These are phyloP conservation scores for Capsella rubella DNA, from an alignment of 441 rosid species.

Conservation along the genomic window DNA sequence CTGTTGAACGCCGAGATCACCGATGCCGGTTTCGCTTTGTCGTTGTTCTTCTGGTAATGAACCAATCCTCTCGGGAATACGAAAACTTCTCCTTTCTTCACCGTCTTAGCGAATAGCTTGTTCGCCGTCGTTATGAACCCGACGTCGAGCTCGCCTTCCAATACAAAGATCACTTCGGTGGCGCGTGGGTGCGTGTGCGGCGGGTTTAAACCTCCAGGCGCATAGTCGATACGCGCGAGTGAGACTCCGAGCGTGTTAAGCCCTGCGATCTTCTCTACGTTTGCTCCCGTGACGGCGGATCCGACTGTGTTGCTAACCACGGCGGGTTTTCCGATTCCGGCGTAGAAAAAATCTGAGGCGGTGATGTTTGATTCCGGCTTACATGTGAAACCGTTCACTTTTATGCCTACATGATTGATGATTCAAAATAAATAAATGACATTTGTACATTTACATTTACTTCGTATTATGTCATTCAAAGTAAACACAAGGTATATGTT, in stretches of 20 bases:
- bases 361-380: conserved; percentile 62
- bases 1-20: conserved; percentile 79
- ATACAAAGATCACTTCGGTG: conserved; percentile 74
- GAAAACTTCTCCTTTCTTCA: conserved; percentile 76
- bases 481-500: background rate
- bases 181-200: conserved; percentile 97
- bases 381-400: conserved; percentile 85
- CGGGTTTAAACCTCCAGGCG: conserved; percentile 77
- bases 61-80: conserved; percentile 81
- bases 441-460: background rate
- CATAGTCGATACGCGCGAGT: conserved; percentile 71
- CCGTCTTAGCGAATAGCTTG: conserved; percentile 58
- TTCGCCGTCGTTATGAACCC: conserved; percentile 86
- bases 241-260: conserved; percentile 91
- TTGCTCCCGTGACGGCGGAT: conserved; percentile 69
- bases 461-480: background rate
- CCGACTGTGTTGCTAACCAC: conserved; percentile 64
- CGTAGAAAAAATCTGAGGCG: conserved; percentile 76
- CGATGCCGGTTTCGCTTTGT: conserved; percentile 51
- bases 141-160: conserved; percentile 80
- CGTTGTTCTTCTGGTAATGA: conserved; percentile 89
- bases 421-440: background rate
- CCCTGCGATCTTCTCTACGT: conserved; percentile 86
- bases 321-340: conserved; percentile 66
- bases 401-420: conserved; percentile 43